Evolutionary conservation across 2,329 filamentous ascomycete species (phyloP), one percentile per base, ranked within the genome.

Genomic region (Westerdykella sp.): DNA sequence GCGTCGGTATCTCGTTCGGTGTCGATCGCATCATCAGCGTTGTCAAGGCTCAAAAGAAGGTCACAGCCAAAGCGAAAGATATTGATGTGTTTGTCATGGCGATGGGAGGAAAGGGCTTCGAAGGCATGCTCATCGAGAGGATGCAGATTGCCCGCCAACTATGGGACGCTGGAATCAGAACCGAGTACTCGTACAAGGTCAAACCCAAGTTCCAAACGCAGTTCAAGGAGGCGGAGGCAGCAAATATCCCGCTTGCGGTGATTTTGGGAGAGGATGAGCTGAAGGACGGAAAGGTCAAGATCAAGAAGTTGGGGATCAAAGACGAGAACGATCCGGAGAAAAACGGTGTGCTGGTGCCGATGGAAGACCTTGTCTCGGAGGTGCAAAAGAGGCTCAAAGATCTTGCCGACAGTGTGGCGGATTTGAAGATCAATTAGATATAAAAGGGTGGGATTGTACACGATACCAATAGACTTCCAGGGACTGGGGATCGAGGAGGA

Each of bases 21-120:
- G 87, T 96, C 39, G 91, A 97, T 68, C 84, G 91, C 56, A 96
- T 97, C 60, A 95, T 95, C 71, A 88, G 85, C 56, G 90, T 96
- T 61, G 87, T 84, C 51, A 90, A 95, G 67, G 83, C 87, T 11
- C 77, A 83, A 39, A 76, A 87, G 64, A 80, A 79, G 48, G 78
- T 77, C 44, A 77, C 72, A 42, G 70, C 81, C 41, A 74, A 85
- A 50, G 75, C 76, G 51, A 88, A 83, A 59, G 85, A 93, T 56
- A 84, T 90, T 2, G 90, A 97, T 61, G 89, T 90, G 37, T 96
- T 82, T 68, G 85, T 97, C 59, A 97, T 97, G 89, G 89, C 89
- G 0, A 90, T 88, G 59, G 84, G 85, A 44, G 85, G 87, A 41
- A 91, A 90, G 69, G 85, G 83, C 15, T 91, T 90, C 67, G 84